Base-by-base conservation (phyloP, 495 filamentous ascomycete species). In the Entonaema liquescens region DNA sequence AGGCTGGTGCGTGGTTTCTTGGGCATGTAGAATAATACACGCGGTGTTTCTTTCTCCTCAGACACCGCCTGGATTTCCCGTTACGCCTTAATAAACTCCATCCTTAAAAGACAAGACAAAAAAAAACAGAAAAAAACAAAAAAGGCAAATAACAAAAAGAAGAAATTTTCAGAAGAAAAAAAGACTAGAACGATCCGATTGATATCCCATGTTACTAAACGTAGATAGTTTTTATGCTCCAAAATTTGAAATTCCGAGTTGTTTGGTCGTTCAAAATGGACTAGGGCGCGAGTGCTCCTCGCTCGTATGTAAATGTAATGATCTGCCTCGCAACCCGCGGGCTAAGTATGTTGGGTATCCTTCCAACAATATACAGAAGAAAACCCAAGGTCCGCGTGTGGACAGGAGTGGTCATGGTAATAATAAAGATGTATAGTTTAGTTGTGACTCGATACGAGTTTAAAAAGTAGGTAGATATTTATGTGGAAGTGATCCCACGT, bases 21-120 rank as follows among this genome's bases (percentile, higher is more conserved):
- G 38, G 38, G 47, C 59, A 60, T 62, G 52, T 64, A 64, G 19
- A 60, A 60, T 72, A 28, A 59, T 72, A 72, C 70, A 72, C 70
- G 26, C 21, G 36, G 59, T 61, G 36, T n/a, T 65, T 65, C 28
- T 58, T 68, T 59, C 65, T 68, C 54, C 52, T 12, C 29, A 47
- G 49, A 72, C 70, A 64, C 70, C 64, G 53, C 21, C 58, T 65
- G 36, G 11, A 33, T 33, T 33, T 31, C 59, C 69, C 23, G 23
- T 59, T 59, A 63, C 59, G 59, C 69, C 63, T 53, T 57, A 5
- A 23, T 59, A 3, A 67, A 71, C 63, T 63, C 68, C 68, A 44
- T 33, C 13, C 11, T 33, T 7, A 2, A 33, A 33, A 33, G 6
- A 33, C 6, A 33, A 6, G 11, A 33, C 1, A 33, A 33, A 7